Conservation (phyloP, 768 basidiomycete species). For the Pulveroboletus sp. region DNA sequence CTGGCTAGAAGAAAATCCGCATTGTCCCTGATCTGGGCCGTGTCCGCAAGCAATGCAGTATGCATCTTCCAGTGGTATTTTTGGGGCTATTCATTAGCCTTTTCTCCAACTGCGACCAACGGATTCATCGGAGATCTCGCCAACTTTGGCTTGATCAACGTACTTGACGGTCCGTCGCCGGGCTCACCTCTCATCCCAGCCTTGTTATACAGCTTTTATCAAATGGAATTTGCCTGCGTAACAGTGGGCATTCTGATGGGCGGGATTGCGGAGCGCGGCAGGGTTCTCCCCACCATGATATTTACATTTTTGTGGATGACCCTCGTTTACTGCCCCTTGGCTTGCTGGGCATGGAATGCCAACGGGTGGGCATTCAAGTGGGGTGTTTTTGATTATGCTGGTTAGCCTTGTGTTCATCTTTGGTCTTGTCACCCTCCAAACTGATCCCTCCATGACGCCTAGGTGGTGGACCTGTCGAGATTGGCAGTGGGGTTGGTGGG, state of each 20-base stretch:
- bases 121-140: constrained; percentile 76
- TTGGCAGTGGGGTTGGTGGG: constrained; percentile 78
- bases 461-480: constrained; percentile 88
- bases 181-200: constrained; percentile 80
- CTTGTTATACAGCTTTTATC: constrained; percentile 80
- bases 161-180: constrained; percentile 66
- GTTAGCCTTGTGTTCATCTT: constrained; percentile 33
- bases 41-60: constrained; percentile 67
- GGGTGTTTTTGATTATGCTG: constrained; percentile 87
- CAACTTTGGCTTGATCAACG: constrained; percentile 72
- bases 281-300: constrained; percentile 76
- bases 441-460: not conserved
- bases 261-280: constrained; percentile 81
- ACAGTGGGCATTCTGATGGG: constrained; percentile 75
- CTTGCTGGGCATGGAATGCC: constrained; percentile 77
- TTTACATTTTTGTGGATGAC: constrained; percentile 84
- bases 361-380: constrained; percentile 84
- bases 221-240: constrained; percentile 82
- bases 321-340: constrained; percentile 82
- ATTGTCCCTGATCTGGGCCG: constrained; percentile 71
- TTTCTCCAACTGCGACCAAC: constrained; percentile 71
- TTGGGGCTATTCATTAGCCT: constrained; percentile 82
- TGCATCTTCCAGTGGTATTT: constrained; percentile 80
- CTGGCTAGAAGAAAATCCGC: constrained; percentile 66
- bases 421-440: not conserved